These are phyloP conservation scores for Fusarium sp. DNA, from an alignment of 2,329 filamentous ascomycete species.

Conservation along the genomic window DNA sequence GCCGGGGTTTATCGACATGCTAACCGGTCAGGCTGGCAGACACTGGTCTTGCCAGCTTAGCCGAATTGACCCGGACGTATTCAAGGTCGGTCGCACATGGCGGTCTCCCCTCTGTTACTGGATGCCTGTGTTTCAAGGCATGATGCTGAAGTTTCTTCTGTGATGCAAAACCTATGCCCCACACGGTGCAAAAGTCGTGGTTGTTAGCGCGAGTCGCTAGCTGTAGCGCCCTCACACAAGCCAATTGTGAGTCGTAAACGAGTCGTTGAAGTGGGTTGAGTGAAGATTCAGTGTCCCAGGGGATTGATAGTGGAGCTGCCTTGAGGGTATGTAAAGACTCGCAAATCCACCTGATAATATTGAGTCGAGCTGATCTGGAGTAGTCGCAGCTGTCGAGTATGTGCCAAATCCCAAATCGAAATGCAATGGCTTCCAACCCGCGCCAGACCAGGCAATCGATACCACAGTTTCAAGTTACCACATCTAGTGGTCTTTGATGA, in stretches of 20 bases:
- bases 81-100: slow-evolving; percentile 18
- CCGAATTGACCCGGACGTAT: slow-evolving; percentile 43
- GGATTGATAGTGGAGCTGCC: slow-evolving; percentile 42
- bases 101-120: slow-evolving; percentile 26
- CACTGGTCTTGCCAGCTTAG: slow-evolving; percentile 43
- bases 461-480: neutral
- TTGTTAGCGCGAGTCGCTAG: slow-evolving; percentile 38
- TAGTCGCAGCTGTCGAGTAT: slow-evolving; percentile 22
- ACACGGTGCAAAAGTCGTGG: slow-evolving; percentile 51
- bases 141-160: slow-evolving; percentile 26
- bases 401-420: slow-evolving; percentile 21
- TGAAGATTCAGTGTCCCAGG: slow-evolving; percentile 33
- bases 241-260: slow-evolving; percentile 37
- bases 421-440: slow-evolving; percentile 3
- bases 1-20: slow-evolving; percentile 43
- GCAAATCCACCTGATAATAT: slow-evolving; percentile 37
- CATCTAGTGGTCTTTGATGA: neutral
- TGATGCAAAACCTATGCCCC: slow-evolving; percentile 29
- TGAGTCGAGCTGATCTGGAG: slow-evolving; percentile 19
- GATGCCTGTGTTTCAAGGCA: slow-evolving; percentile 49
- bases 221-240: slow-evolving; percentile 28
- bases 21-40: slow-evolving; percentile 40
- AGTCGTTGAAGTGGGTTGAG: slow-evolving; percentile 37
- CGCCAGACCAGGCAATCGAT: neutral
- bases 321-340: slow-evolving; percentile 46